These are phyloP conservation scores for Boletus coccyginus DNA, from an alignment of 768 basidiomycete genomes.

Conservation along the genomic window DNA sequence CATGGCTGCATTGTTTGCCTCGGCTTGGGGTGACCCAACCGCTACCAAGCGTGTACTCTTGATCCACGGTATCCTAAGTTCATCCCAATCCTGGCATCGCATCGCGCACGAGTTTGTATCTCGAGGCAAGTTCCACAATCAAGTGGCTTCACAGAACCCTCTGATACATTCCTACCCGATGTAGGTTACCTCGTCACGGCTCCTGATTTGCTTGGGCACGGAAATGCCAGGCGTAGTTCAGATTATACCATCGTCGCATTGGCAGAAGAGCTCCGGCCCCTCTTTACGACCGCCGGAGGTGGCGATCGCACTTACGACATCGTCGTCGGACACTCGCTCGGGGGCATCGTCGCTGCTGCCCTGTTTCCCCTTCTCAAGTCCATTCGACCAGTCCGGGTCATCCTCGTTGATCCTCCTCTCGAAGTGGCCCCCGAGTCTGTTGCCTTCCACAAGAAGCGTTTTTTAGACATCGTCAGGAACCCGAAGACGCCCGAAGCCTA, in stretches of 20 bases:
- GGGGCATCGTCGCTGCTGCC: slow-evolving; percentile 10
- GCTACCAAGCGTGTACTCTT: neutral
- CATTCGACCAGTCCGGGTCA: neutral
- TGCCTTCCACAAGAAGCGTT: neutral
- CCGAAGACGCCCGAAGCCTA: neutral
- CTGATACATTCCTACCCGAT: neutral
- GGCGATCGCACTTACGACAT: slow-evolving; percentile 4
- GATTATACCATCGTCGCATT: slow-evolving; percentile 15
- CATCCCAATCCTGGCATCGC: slow-evolving; percentile 15
- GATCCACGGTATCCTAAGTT: slow-evolving; percentile 17
- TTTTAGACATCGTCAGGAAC: neutral
- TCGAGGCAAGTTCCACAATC: slow-evolving; percentile 8
- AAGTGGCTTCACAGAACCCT: neutral
- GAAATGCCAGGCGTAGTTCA: neutral
- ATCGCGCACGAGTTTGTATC: slow-evolving; percentile 14
- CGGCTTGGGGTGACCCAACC: too few species aligned
- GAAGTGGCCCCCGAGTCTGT: neutral
- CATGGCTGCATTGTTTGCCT: neutral
- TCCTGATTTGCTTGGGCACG: slow-evolving; percentile 27
- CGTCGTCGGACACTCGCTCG: slow-evolving; percentile 23
- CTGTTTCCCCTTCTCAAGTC: slow-evolving; percentile 16
- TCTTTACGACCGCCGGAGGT: neutral
- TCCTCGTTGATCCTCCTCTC: slow-evolving; percentile 20
- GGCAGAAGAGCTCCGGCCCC: slow-evolving; percentile 9
- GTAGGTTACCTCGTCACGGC: slow-evolving; percentile 25